These are phyloP conservation scores for Candida ulmi DNA, from an alignment of 805 yeast species.

Conservation along the genomic window DNA sequence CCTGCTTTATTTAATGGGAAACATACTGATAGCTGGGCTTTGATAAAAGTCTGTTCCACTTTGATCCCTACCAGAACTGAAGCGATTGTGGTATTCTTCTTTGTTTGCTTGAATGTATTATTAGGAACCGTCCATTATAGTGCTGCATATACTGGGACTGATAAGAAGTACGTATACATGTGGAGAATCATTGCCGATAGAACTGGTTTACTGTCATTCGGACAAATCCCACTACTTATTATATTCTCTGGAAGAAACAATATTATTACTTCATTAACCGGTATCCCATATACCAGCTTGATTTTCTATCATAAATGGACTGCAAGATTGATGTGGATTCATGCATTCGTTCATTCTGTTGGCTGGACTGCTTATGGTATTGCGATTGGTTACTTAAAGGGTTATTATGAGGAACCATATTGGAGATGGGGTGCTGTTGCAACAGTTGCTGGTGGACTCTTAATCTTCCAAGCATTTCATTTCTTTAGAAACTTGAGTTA, in stretches of 20 bases:
- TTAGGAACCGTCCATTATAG: slow-evolving; percentile 10
- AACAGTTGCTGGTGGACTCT: slow-evolving; percentile 34
- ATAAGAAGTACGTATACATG: neutral
- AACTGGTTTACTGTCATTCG: slow-evolving; percentile 24
- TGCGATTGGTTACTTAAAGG: neutral
- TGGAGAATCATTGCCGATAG: slow-evolving; percentile 15
- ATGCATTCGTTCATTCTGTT: slow-evolving; percentile 16
- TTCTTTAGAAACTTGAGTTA: slow-evolving; percentile 48
- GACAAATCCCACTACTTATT: slow-evolving; percentile 45
- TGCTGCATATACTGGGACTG: neutral
- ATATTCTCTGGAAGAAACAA: slow-evolving; percentile 72
- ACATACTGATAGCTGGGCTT: slow-evolving; percentile 6
- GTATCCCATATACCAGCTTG: slow-evolving; percentile 59
- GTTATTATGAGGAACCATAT: slow-evolving; percentile 7
- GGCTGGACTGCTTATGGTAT: slow-evolving; percentile 4
- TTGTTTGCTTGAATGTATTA: slow-evolving; percentile 21
- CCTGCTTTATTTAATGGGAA: slow-evolving; percentile 18
- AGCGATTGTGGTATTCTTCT: slow-evolving; percentile 28
- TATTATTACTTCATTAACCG: slow-evolving; percentile 52
- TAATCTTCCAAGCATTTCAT: slow-evolving; percentile 45
- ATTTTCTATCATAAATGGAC: slow-evolving; percentile 63
- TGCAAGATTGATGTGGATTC: slow-evolving; percentile 35
- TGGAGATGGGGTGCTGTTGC: slow-evolving; percentile 39
- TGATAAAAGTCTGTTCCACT: slow-evolving; percentile 6
- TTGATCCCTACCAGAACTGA: slow-evolving; percentile 20